Conservation (phyloP, 192 early-diverging fungal species). For the Thoreauomyces humboldtii region DNA sequence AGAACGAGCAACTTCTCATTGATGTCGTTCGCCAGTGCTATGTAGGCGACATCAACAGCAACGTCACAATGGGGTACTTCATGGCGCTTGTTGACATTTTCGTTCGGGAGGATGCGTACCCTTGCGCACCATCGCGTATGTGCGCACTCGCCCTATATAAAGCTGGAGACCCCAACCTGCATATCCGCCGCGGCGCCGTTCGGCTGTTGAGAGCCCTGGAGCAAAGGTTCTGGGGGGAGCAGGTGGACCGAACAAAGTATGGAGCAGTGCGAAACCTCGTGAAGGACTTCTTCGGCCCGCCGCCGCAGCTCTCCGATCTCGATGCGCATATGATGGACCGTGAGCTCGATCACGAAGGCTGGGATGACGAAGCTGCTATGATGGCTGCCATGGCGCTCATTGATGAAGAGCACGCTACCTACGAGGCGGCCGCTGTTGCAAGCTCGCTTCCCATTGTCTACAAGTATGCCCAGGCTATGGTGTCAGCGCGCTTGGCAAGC, state of each 20-base stretch:
- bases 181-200: constrained; percentile 69
- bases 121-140: constrained; percentile 53
- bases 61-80: constrained; percentile 62
- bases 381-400: constrained; percentile 20
- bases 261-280: constrained; percentile 9
- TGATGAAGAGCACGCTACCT: constrained; percentile 33
- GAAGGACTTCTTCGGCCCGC: constrained; percentile 27
- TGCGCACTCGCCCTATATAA: constrained; percentile 68
- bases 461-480: constrained; percentile 69
- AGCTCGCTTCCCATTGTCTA: constrained; percentile 74
- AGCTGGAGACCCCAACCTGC: constrained; percentile 65
- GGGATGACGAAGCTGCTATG: constrained; percentile 27
- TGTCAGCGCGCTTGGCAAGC: constrained; percentile 67
- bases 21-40: constrained; percentile 73
- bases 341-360: constrained; percentile 16
- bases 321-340: constrained; percentile 17
- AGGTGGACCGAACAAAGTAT: constrained; percentile 4
- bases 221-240: constrained; percentile 48
- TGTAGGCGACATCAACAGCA: constrained; percentile 49
- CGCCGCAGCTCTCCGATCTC: constrained; percentile 14
- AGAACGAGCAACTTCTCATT: constrained; percentile 51
- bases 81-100: constrained; percentile 71
- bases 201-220: constrained; percentile 71
- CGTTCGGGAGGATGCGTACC: constrained; percentile 56
- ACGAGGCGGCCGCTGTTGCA: constrained; percentile 59